These are phyloP conservation scores for Umbilicaria muhlenbergii DNA, from an alignment of 495 filamentous ascomycete genomes.

Conservation along the genomic window DNA sequence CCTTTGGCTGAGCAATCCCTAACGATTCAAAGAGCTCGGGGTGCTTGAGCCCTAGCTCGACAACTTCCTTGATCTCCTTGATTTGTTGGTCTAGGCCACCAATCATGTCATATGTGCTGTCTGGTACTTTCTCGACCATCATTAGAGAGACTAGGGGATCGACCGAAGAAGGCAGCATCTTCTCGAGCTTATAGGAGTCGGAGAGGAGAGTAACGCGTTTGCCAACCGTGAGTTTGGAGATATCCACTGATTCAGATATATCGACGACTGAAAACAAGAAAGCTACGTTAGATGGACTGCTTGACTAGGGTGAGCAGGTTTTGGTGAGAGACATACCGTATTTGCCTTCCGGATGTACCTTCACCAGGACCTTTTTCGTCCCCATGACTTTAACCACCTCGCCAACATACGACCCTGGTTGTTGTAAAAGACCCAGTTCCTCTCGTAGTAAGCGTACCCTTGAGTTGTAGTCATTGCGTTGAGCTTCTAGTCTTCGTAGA, in stretches of 20 bases:
- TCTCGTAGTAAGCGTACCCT: slow-evolving; percentile 88
- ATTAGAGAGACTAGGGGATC: slow-evolving; percentile 99
- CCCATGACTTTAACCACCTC: slow-evolving; percentile 99
- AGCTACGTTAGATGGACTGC: slow-evolving; percentile 3
- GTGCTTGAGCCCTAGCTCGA: slow-evolving; percentile 96
- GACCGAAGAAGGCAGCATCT: slow-evolving; percentile 93
- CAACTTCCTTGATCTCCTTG: slow-evolving; percentile 99
- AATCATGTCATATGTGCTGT: slow-evolving; percentile 99
- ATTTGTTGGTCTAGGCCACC: slow-evolving; percentile 97
- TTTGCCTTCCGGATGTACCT: slow-evolving; percentile 99
- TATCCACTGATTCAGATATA: slow-evolving; percentile 85
- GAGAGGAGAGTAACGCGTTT: slow-evolving; percentile 95
- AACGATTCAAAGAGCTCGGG: slow-evolving; percentile 97
- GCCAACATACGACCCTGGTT: slow-evolving; percentile 95
- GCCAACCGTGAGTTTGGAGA: slow-evolving; percentile 86
- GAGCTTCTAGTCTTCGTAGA: slow-evolving; percentile 84
- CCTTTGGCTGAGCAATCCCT: slow-evolving; percentile 95
- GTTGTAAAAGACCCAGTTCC: slow-evolving; percentile 90
- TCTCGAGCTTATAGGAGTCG: slow-evolving; percentile 94
- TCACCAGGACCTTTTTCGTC: slow-evolving; percentile 97
- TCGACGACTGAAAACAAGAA: slow-evolving; percentile 62
- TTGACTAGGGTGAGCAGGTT: not conserved
- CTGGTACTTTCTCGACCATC: slow-evolving; percentile 99
- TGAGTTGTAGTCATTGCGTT: slow-evolving; percentile 99
- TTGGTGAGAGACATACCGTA: slow-evolving; percentile 53